A percentile compares a stretch with the other conserved stretches of the same genome.
Conservation (phyloP, 257 asterid species). For the Primulina tabacum region DNA sequence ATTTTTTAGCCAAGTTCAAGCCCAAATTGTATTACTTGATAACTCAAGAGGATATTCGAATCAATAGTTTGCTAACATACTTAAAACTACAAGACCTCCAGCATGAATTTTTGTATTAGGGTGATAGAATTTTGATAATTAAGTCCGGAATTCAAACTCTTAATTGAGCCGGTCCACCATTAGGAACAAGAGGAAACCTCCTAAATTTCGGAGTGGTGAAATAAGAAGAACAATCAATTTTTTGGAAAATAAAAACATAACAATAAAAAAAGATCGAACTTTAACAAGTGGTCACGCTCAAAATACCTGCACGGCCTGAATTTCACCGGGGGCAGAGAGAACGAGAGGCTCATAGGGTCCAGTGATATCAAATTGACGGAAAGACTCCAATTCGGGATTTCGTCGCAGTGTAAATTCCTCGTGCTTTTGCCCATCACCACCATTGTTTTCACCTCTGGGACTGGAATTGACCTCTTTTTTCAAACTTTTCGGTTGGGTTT, state of each 20-base stretch:
- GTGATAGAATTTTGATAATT: too few species aligned
- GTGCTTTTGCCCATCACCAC: constrained; percentile 26
- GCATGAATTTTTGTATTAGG: too few species aligned
- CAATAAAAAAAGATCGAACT: constrained; percentile 19
- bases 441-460: constrained; percentile 21
- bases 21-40: too few species aligned
- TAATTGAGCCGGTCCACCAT: neutral
- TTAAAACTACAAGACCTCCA: too few species aligned
- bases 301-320: constrained; percentile 58
- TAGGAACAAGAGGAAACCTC: neutral
- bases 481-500: constrained; percentile 23
- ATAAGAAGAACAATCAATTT: neutral
- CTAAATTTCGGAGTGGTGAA: neutral
- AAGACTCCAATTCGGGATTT: constrained; percentile 46
- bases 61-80: too few species aligned
- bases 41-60: too few species aligned
- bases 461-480: constrained; percentile 34
- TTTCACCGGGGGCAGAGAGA: constrained; percentile 54
- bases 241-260: constrained; percentile 14
- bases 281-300: neutral
- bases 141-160: neutral
- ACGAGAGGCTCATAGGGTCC: constrained; percentile 79
- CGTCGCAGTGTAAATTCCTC: constrained; percentile 26
- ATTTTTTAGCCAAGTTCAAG: too few species aligned
- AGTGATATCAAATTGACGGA: constrained; percentile 38